Percentiles rank a stretch among this genome's conserved stretches.
These are phyloP conservation scores for Leishmania braziliensis DNA, from an alignment of 208 protist genomes.

Conservation along the genomic window DNA sequence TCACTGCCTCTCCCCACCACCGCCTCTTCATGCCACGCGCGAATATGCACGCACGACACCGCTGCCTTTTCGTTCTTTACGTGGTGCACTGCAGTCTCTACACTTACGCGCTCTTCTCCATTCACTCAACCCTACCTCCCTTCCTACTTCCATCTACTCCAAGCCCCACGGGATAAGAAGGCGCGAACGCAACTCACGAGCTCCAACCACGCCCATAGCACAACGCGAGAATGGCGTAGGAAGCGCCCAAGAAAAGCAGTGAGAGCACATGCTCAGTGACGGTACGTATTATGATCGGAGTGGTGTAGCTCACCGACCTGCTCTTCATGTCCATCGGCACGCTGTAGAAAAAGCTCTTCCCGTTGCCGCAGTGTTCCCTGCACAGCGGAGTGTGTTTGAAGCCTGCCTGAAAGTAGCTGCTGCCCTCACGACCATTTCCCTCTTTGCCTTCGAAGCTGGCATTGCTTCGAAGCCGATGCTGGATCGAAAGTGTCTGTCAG, in stretches of 20 bases:
- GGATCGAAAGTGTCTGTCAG: no score
- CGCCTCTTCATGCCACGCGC: not conserved
- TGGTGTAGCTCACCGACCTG: conserved; percentile 35
- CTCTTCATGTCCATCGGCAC: conserved; percentile 40
- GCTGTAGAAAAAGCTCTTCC: conserved; percentile 27
- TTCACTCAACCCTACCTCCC: not conserved
- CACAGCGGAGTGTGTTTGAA: conserved; percentile 35
- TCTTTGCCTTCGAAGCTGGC: no score
- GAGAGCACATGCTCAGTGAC: conserved; percentile 13
- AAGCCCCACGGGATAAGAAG: not conserved
- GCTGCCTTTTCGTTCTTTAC: not conserved
- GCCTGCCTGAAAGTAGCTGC: conserved; percentile 28
- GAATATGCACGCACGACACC: not conserved
- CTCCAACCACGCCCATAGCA: not conserved
- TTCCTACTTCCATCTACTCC: not conserved
- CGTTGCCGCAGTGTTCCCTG: conserved; percentile 26
- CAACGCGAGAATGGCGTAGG: conserved; percentile 15
- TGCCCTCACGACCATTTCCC: no score
- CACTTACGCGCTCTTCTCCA: not conserved
- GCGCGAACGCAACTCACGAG: no score
- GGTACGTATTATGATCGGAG: conserved; percentile 14
- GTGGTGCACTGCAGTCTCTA: not conserved
- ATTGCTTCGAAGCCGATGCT: no score
- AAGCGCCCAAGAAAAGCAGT: conserved; percentile 28
- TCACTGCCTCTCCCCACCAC: not conserved